Evolutionary conservation across 2,329 filamentous ascomycete species (phyloP).

Genomic region (Sarocladiaceae sp.): DNA sequence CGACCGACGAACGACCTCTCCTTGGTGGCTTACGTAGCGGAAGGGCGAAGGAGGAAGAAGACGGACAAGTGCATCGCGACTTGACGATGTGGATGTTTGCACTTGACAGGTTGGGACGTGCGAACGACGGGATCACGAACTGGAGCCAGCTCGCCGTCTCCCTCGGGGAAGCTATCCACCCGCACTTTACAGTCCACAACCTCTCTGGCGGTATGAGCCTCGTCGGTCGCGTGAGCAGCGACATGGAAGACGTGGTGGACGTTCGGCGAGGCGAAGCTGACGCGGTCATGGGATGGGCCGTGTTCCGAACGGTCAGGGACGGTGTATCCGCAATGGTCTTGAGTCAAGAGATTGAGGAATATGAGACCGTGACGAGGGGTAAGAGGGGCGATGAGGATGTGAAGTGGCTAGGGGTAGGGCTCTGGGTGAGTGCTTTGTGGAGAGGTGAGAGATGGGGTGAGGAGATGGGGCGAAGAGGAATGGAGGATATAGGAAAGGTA

Average conservation of each 20-base stretch:
- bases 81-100: conserved; percentile 59
- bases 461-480: conserved; percentile 24
- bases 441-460: conserved; percentile 41
- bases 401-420: conserved; percentile 43
- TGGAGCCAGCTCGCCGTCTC: conserved; percentile 47
- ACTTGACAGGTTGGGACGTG: conserved; percentile 45
- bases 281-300: conserved; percentile 46
- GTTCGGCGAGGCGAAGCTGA: conserved; percentile 48
- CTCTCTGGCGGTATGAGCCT: conserved; percentile 24
- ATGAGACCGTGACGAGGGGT: conserved; percentile 38
- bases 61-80: conserved; percentile 58
- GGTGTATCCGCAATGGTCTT: conserved; percentile 25
- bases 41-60: conserved; percentile 45
- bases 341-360: conserved; percentile 44
- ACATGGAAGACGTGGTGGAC: conserved; percentile 40
- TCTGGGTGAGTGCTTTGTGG: conserved; percentile 50
- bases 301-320: conserved; percentile 33
- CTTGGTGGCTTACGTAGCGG: conserved; percentile 52
- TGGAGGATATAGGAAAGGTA: conserved; percentile 19
- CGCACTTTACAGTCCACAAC: conserved; percentile 36
- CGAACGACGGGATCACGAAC: conserved; percentile 24
- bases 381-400: conserved; percentile 44
- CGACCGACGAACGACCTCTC: conserved; percentile 44
- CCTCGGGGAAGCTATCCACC: conserved; percentile 46
- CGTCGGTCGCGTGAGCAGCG: conserved; percentile 51